Evolutionary conservation across 2,329 filamentous ascomycete genomes (phyloP), one percentile per base, ranked within the genome.

Genomic region (Pseudogymnoascus sp.): DNA sequence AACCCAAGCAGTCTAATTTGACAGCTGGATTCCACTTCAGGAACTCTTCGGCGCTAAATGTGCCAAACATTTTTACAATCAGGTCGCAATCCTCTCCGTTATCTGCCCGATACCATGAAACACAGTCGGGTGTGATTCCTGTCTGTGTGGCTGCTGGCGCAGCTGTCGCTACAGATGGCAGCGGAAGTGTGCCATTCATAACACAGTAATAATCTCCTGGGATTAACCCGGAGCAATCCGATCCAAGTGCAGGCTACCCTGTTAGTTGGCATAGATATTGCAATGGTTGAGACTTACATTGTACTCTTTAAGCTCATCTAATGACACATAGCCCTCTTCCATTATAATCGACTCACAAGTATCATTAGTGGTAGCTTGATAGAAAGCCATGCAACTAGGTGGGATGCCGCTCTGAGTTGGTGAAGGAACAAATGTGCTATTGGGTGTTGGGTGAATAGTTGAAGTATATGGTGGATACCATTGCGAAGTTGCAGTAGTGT

Each of bases 161-260:
- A 40, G 49, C 31, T 23, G 52, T 62, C 12, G 49, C 45, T 6
- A 62, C 61, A 38, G 45, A 59, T 3, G 61, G 61, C 16, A 52
- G 43, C 7, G 61, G 61, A 38, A 62, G 23, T n/a, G 49, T 59
- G 5, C 45, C 45, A 37, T 61, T 61, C 23, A 55, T 55, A 37
- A 61, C 60, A 49, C 60, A 62, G 37, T 62, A 62, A 16, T 59
- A 59, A 23, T 62, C 61, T 14, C 61, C 60, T 52, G 41, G 23
- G 18, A 61, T 52, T 21, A 61, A 5, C 21, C 60, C 60, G 6
- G 60, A 58, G 28, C 49, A 55, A 55, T 55, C 49, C 7, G 49
- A 33, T 18, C 49, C 49, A 35, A 55, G 49, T 21, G 49, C 49
- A n/a, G 49, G 49, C 49, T 55, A 21, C 16, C 49, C 3, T 33